These are phyloP conservation scores for Periconia macrospinosa DNA, from an alignment of 2,329 filamentous ascomycete species.

Conservation along the genomic window DNA sequence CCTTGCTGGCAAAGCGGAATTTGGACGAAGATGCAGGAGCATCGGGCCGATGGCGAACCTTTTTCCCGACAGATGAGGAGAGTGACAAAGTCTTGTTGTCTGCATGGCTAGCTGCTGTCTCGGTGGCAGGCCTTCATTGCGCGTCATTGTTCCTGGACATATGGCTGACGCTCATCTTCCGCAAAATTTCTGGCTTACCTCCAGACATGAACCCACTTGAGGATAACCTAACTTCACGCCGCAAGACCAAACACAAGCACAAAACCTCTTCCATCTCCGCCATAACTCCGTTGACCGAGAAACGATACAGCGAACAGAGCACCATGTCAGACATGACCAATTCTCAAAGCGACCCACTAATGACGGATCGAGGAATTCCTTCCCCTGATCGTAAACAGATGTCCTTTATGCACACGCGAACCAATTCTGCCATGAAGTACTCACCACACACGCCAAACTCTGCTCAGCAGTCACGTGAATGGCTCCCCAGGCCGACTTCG, in stretches of 20 bases:
- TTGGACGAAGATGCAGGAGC: constrained; percentile 50
- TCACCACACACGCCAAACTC: constrained; percentile 54
- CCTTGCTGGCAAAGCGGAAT: constrained; percentile 57
- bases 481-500: constrained; percentile 48
- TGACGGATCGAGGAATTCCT: constrained; percentile 31
- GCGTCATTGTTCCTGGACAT: constrained; percentile 70
- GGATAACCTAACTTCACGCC: constrained; percentile 74
- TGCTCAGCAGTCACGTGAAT: constrained; percentile 57
- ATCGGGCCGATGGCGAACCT: constrained; percentile 66
- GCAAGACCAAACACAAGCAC: constrained; percentile 68
- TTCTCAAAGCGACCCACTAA: constrained; percentile 35
- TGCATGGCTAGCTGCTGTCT: constrained; percentile 69
- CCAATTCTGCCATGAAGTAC: constrained; percentile 59
- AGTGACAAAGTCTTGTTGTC: constrained; percentile 65
- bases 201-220: constrained; percentile 96
- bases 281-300: constrained; percentile 56
- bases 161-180: constrained; percentile 78
- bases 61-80: constrained; percentile 60
- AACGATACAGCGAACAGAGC: constrained; percentile 58
- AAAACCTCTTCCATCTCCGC: constrained; percentile 61
- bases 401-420: constrained; percentile 81
- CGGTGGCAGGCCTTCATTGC: constrained; percentile 68
- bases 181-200: constrained; percentile 77
- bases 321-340: constrained; percentile 48
- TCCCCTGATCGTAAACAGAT: constrained; percentile 54